phyloP scores from a whole-genome alignment of 768 basidiomycete species.

The Mycena rosella region DNA sequence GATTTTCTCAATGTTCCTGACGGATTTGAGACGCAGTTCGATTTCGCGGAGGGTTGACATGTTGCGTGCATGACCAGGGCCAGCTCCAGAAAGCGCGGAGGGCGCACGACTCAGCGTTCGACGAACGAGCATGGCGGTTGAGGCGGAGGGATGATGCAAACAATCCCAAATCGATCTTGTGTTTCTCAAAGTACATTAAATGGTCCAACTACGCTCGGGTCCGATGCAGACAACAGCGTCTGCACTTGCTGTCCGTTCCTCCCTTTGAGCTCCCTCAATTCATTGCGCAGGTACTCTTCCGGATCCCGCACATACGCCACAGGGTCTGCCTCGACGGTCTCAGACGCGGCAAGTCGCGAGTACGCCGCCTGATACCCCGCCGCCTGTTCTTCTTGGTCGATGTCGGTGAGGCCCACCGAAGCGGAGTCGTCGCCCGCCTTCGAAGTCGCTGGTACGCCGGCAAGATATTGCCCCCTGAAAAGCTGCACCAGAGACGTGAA shows the following conservation, averaged over 20 bases:
- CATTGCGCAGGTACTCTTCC: conserved; percentile 64
- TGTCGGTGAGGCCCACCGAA: conserved; percentile 72
- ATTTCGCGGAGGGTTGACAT: conserved; percentile 99
- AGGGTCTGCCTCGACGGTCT: conserved; percentile 68
- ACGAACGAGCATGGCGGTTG: too few relatives aligned
- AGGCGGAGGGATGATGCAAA: too few relatives aligned
- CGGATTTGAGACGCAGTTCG: conserved; percentile 95
- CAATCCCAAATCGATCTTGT: too few relatives aligned
- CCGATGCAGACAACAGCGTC: conserved; percentile 51
- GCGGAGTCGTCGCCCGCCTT: conserved; percentile 51
- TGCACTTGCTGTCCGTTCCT: conserved; percentile 53
- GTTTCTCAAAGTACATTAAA: conserved; percentile 36
- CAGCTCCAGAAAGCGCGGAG: too few relatives aligned
- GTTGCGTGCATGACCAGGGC: conserved; percentile 59
- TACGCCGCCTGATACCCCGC: conserved; percentile 96
- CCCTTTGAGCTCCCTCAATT: conserved; percentile 54
- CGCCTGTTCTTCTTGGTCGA: conserved; percentile 92
- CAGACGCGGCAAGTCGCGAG: conserved; percentile 89
- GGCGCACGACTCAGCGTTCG: too few relatives aligned
- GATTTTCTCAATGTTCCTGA: conserved; percentile 99
- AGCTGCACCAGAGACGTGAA: conserved; percentile 82
- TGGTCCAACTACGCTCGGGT: conserved; percentile 41
- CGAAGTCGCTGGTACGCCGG: conserved; percentile 48
- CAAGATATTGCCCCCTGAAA: conserved; percentile 83
- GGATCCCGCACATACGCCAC: conserved; percentile 71